A percentile compares a stretch with the other conserved stretches of the same genome.
Evolutionary conservation across 148 eudicot species (phyloP).

Genomic region (Silene latifolia): DNA sequence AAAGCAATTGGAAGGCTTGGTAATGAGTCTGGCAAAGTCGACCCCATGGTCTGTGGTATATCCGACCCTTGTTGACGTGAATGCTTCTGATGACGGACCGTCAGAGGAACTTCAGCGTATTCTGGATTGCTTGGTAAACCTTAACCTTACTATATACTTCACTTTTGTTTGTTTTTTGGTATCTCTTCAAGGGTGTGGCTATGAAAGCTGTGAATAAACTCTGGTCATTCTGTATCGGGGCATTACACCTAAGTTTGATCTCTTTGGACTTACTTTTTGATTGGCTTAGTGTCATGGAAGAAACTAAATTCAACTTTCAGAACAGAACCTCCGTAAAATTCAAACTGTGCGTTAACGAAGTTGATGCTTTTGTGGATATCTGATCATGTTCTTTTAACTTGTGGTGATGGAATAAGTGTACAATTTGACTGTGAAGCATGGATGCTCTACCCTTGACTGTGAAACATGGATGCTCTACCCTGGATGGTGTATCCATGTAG

Average conservation of each 20-base stretch:
- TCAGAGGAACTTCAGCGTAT: conserved; percentile 80
- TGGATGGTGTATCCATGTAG: neutral
- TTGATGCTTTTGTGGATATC: conserved; percentile 3
- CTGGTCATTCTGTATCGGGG: neutral
- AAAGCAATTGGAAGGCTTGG: conserved; percentile 73
- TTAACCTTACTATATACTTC: conserved; percentile 4
- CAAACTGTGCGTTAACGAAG: neutral
- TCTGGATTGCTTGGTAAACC: conserved; percentile 77
- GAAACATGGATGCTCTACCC: neutral
- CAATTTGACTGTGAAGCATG: neutral
- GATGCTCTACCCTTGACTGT: neutral
- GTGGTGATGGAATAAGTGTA: neutral
- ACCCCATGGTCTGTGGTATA: conserved; percentile 95
- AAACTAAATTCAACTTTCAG: neutral
- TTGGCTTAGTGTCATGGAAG: conserved; percentile 8
- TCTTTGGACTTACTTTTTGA: neutral
- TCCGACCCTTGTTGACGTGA: conserved; percentile 87
- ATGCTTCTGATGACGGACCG: conserved; percentile 62
- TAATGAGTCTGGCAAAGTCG: conserved; percentile 81
- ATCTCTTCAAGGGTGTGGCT: neutral
- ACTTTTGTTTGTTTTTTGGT: conserved; percentile 9
- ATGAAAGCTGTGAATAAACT: neutral
- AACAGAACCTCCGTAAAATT: neutral
- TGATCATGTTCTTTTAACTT: neutral
- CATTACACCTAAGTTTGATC: neutral